Base-by-base conservation (phyloP, 2,329 filamentous ascomycete genomes). In the Trichophyton simii region DNA sequence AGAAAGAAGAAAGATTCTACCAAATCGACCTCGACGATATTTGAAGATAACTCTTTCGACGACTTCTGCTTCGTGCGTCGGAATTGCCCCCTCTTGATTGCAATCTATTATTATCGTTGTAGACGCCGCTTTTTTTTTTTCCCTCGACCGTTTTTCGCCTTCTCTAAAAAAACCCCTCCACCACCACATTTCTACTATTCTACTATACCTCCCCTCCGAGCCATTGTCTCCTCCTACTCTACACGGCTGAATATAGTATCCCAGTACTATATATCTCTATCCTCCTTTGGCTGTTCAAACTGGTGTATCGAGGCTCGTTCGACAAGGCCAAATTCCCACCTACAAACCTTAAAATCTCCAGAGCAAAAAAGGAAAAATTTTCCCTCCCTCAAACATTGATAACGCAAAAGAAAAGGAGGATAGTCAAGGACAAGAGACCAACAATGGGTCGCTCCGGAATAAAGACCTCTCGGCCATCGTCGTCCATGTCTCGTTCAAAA, bases 71-170 rank as follows among this genome's bases (percentile, higher is more conserved):
- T 60, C 64, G 65, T 64, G 63, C 71, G 84, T 87, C 84, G 81
- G 82, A 86, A 86, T 84, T 86, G 82, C 74, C 74, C 71, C 63
- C 46, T 31, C 64, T 70, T 44, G 18, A 25, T 34, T 36, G 55
- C 55, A 58, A 25, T 36, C 6, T 55, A 55, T 55, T 31, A 31
- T 31, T 31, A 34, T 55, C 52, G 22, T 25, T 5, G 25, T 36
- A 31, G 20, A 55, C 52, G 52, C 52, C 31, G 52, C 52, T 55
- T 31, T 31, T 44, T 44, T 44, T 38, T 38, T 38, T 31, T 31
- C 5, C 28, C 34, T 54, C 28, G 28, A 55, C 52, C 52, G 52
- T 20, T 55, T 55, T 34, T 34, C 34, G 34, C 34, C 34, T 31
- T 31, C 34, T n/a, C 18, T 52, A 44, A 44, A n/a, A n/a, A 9